A percentile compares a stretch with the other conserved stretches of the same genome.
Evolutionary conservation across 495 filamentous ascomycete species (phyloP).

Genomic region (Chaetomium cochliodes): DNA sequence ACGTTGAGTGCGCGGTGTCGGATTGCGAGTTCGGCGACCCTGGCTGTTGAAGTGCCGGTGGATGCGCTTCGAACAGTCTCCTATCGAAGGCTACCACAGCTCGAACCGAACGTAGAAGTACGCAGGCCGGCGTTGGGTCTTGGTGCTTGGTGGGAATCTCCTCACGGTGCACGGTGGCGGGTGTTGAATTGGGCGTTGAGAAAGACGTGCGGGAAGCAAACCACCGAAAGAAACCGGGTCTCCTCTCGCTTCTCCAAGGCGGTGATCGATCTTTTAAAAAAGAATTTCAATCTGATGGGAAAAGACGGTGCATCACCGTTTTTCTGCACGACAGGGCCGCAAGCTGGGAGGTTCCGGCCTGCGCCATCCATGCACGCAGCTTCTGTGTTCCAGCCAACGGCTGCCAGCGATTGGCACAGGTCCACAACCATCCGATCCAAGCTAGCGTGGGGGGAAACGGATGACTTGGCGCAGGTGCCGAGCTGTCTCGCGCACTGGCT

Average conservation of each 20-base stretch:
- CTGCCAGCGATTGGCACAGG: constrained; percentile 7
- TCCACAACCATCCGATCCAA: not conserved
- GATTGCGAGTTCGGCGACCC: not conserved
- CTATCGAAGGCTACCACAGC: not conserved
- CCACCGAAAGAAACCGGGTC: not conserved
- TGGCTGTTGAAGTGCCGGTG: not conserved
- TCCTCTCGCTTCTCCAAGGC: constrained; percentile 12
- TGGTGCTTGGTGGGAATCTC: not conserved
- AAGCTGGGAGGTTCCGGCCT: not conserved
- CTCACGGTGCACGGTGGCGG: constrained; percentile 4
- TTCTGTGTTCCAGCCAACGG: not conserved
- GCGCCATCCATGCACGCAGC: constrained; percentile 7
- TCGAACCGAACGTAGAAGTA: not conserved
- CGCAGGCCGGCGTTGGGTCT: not conserved
- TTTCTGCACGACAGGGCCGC: not conserved
- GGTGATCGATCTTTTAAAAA: constrained; percentile 29
- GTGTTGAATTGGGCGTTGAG: constrained; percentile 27
- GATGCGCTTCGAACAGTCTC: not conserved
- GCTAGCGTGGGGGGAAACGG: not conserved
- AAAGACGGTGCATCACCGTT: constrained; percentile 17
- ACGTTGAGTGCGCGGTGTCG: not conserved
- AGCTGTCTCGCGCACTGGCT: not conserved
- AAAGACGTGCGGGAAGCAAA: not conserved
- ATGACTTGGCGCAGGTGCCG: constrained; percentile 3
- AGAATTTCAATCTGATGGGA: constrained; percentile 24